phyloP scores from a whole-genome alignment of 1,284 basidiomycete genomes.

The Fomes fomentarius region DNA sequence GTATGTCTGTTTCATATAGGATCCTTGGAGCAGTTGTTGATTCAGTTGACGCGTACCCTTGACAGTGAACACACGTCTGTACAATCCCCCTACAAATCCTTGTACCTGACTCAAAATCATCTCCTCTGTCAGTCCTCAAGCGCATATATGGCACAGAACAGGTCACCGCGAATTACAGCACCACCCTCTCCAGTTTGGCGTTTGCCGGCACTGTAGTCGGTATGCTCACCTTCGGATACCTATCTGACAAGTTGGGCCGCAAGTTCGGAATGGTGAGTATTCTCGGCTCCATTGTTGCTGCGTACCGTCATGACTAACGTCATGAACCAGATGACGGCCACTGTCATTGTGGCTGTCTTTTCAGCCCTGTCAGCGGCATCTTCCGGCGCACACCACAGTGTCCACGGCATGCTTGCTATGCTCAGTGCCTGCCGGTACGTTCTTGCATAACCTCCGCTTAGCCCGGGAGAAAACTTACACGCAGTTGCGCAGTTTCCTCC shows the following conservation, averaged over 20 bases:
- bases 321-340: constrained; percentile 68
- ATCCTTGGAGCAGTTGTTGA: background rate
- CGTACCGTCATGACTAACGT: background rate
- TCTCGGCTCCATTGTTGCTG: background rate
- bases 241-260: constrained; percentile 87
- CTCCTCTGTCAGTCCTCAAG: constrained; percentile 54
- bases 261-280: constrained; percentile 83
- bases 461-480: background rate
- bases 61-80: constrained; percentile 68
- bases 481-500: constrained; percentile 60
- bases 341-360: constrained; percentile 80
- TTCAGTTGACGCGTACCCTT: background rate
- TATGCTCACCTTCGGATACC: constrained; percentile 75
- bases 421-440: constrained; percentile 78
- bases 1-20: constrained; percentile 42
- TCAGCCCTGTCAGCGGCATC: constrained; percentile 84
- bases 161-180: constrained; percentile 52
- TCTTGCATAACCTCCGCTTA: background rate
- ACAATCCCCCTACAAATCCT: background rate
- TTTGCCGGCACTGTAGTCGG: constrained; percentile 89
- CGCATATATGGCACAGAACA: constrained; percentile 66
- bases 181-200: constrained; percentile 64
- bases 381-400: constrained; percentile 74
- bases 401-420: constrained; percentile 76
- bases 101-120: background rate